Evolutionary conservation across 78 protist species (phyloP).

Genomic region (Dictyostelium discoideum): DNA sequence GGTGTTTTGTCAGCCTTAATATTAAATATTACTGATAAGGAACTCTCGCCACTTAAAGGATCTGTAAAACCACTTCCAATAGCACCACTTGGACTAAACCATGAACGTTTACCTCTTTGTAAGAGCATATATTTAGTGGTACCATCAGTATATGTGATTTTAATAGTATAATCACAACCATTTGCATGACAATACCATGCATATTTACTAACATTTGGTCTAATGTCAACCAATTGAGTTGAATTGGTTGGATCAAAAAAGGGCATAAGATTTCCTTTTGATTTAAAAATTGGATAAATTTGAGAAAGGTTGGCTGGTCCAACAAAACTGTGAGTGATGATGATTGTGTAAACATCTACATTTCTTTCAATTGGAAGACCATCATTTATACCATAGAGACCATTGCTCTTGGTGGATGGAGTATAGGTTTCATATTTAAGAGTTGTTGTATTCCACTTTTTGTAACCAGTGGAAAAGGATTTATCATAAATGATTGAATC

Average conservation of each 20-base stretch:
- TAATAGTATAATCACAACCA: slow-evolving; percentile 62
- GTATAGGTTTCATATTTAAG: background rate
- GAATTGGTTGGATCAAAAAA: background rate
- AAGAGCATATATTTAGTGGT: background rate
- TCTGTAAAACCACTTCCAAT: background rate
- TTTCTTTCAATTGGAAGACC: slow-evolving; percentile 13
- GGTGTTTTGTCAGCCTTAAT: background rate
- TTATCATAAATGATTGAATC: background rate
- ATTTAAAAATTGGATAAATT: background rate
- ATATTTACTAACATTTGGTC: background rate
- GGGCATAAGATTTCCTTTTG: background rate
- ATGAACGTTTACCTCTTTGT: slow-evolving; percentile 18
- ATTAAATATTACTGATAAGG: background rate
- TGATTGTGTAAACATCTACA: slow-evolving; percentile 49
- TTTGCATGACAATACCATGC: slow-evolving; percentile 15
- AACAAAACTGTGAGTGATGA: background rate
- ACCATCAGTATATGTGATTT: slow-evolving; percentile 4
- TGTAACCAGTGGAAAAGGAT: background rate
- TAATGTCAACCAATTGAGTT: background rate
- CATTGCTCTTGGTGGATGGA: background rate
- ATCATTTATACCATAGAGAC: slow-evolving; percentile 21
- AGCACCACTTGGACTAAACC: background rate
- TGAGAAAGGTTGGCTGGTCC: background rate
- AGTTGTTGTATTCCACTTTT: slow-evolving; percentile 20
- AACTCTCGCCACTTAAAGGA: slow-evolving; percentile 9